phyloP scores from a whole-genome alignment of 129 eudicot genomes.

The Centrapalus pauciflorus region DNA sequence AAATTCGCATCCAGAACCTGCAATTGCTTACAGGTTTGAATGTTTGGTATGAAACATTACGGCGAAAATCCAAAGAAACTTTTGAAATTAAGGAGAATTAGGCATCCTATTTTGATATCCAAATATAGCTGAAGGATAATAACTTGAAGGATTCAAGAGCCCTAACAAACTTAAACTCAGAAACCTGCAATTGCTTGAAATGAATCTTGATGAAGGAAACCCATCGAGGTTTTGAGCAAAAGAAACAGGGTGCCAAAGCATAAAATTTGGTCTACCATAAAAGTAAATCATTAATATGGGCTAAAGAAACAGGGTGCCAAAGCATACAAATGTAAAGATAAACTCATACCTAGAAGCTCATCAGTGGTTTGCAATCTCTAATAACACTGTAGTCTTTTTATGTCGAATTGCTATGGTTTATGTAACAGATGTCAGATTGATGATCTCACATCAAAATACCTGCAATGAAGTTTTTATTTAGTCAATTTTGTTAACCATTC shows the following conservation, averaged over 20 bases:
- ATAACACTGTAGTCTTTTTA: slow-evolving; percentile 15
- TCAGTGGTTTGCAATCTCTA: slow-evolving; percentile 12
- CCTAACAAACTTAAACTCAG: background rate
- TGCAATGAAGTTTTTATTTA: too few species aligned
- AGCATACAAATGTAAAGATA: slow-evolving; percentile 1
- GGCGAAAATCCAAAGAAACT: too few species aligned
- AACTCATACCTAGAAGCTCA: slow-evolving; percentile 13
- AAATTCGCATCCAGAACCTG: background rate
- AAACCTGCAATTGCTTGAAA: background rate
- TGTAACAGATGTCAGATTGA: too few species aligned
- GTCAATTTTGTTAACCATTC: too few species aligned
- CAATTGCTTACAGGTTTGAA: background rate
- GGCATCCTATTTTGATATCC: too few species aligned
- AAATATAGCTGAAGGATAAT: too few species aligned
- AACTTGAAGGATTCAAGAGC: background rate
- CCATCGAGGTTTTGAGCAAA: background rate
- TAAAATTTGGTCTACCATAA: background rate
- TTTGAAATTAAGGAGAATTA: too few species aligned
- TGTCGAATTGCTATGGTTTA: slow-evolving; percentile 27
- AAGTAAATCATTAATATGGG: background rate
- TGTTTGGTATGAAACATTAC: too few species aligned
- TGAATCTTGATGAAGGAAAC: background rate
- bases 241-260: background rate
- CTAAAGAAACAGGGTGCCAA: too few species aligned
- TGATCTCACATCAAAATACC: too few species aligned